Evolutionary conservation across 306 rosid species (phyloP), one percentile per base, ranked within the genome.

Genomic region (Glycine tomentella): DNA sequence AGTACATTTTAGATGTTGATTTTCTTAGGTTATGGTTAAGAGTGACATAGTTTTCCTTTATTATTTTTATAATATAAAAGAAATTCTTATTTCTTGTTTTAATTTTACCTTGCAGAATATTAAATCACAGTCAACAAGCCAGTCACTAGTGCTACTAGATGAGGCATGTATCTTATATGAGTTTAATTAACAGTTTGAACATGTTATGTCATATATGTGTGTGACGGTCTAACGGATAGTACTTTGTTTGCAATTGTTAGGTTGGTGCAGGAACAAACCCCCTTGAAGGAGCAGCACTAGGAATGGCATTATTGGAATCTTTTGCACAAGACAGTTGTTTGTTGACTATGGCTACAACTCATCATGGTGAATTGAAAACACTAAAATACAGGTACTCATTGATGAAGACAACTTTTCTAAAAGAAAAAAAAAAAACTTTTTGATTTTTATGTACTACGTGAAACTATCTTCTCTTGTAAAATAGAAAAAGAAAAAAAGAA

Each of bases 211-310:
- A 69, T 78, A 48, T 10, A 45, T 45, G 74, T 45, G 2, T 51
- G 16, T 79, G 65, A 80, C 31, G 2, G 31, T 25, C 31, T 25
- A 25, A 25, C 36, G 45, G 50, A 71, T 81, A 9, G 33, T 62
- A 58, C 45, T 66, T 17, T 61, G 82, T 73, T 73, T 85, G 72
- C 75, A 50, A 84, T 78, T 80, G 84, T 75, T 85, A 95, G 99
- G 99, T 95, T 85, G 99, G 98, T 69, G 94, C 97, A 69, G 99
- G 99, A 82, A 95, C 98, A 79, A 95, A 95, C 80, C 99, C 99
- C 53, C 90, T 93, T 63, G 99, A 93, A 89, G 98, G 99, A 89
- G 98, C 99, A 48, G 99, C 98, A 31, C 90, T 95, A 62, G 99
- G 97, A 75, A 89, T 93, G 97, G 87, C 99, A 34, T 63, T 95